Conservation (phyloP, 768 basidiomycete genomes). For the Plicaturopsis crispa region DNA sequence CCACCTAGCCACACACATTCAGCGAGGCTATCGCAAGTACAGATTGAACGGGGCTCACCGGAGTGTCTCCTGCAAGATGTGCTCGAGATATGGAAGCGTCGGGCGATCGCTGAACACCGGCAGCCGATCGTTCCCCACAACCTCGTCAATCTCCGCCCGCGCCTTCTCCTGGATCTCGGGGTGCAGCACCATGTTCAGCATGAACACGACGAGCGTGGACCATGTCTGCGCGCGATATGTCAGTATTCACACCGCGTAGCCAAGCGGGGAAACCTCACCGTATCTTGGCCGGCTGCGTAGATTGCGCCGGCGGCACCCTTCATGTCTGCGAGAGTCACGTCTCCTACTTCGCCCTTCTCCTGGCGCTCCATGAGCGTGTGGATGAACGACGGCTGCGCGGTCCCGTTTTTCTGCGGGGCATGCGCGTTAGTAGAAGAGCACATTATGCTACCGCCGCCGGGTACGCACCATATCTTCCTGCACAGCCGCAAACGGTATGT, state of each 20-base stretch:
- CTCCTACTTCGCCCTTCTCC: not conserved
- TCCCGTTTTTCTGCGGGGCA: constrained; percentile 18
- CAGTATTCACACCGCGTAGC: constrained; percentile 3
- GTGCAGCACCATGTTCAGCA: constrained; percentile 30
- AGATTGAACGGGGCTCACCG: too few species aligned
- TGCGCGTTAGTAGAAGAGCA: not conserved
- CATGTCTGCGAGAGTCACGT: constrained; percentile 10
- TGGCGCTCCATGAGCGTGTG: constrained; percentile 10
- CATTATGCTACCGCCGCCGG: constrained; percentile 1
- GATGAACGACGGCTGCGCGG: constrained; percentile 17
- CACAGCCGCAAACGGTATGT: constrained; percentile 23
- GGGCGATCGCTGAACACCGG: constrained; percentile 24
- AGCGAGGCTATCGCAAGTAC: too few species aligned
- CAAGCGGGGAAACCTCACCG: constrained; percentile 18
- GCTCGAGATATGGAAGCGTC: constrained; percentile 28
- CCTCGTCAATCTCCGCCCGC: constrained; percentile 32
- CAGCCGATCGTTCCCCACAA: constrained; percentile 26
- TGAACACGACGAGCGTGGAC: constrained; percentile 22
- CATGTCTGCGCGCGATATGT: constrained; percentile 18
- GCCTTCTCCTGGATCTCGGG: constrained; percentile 28
- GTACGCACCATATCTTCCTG: constrained; percentile 24
- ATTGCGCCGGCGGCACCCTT: constrained; percentile 13
- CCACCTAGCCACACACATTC: too few species aligned
- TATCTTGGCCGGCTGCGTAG: constrained; percentile 27
- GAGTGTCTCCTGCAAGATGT: constrained; percentile 24